Evolutionary conservation across 768 basidiomycete genomes (phyloP), one percentile per base, ranked within the genome.

Genomic region (Collybiopsis luxurians): DNA sequence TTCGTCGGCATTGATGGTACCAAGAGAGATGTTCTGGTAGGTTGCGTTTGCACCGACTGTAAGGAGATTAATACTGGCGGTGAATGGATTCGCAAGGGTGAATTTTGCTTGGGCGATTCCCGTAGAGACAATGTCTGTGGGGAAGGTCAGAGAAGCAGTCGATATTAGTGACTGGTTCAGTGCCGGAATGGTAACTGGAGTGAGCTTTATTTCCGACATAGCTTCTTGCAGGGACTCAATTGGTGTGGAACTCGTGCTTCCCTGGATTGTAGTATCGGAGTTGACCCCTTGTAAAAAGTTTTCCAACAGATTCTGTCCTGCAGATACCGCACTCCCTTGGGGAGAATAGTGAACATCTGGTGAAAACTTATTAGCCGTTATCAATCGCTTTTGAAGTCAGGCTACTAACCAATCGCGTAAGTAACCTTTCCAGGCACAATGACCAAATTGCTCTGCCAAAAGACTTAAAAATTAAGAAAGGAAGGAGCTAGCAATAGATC

Each of bases 231-330:
- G 70, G 1, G 88, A 89, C 38, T 73, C 73, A 15, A 90, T 83
- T 0, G 75, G 70, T 0, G 87, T 90, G 3, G 87, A 83, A 38
- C 62, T 73, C 1, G 72, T 75, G 12, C 78, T 75, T 4, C 88
- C 88, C 6, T 71, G 62, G 52, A 90, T 89, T 4, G 74, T 73
- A 1, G 83, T 84, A 44, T 74, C 71, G 6, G 80, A 79, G 58
- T 81, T 71, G 28, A 83, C 60, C 17, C 86, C 88, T 69, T 87
- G 82, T n/a, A 90, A 67, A 63, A 82, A 90, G 65, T 86, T 85
- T 68, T 87, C 79, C 46, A 90, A 75, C 58, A 90, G 64, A 9
- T 64, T 63, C 53, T 74, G 76, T 21, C 88, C 87, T 1, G 85
- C 80, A 1, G 75, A 63, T n/a, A 73, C 68, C 5, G 83, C 80